phyloP scores from a whole-genome alignment of 768 basidiomycete genomes.

The Xanthoconium purpureum region DNA sequence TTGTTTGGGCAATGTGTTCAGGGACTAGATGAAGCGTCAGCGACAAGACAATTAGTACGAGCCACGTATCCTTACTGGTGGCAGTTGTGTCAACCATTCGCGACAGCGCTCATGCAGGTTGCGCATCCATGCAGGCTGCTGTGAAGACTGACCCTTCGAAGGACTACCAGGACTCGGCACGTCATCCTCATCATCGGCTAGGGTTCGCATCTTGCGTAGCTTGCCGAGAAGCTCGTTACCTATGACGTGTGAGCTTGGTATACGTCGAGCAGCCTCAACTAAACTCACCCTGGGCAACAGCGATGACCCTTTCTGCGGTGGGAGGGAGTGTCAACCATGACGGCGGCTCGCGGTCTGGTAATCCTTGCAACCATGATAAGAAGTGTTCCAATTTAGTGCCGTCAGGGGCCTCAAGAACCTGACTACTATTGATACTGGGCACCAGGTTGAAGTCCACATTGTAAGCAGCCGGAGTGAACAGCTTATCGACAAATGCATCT shows the following conservation, averaged over 20 bases:
- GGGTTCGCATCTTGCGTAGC: constrained; percentile 88
- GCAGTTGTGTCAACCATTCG: constrained; percentile 79
- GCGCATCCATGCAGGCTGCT: constrained; percentile 96
- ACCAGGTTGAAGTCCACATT: constrained; percentile 92
- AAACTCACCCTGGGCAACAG: constrained; percentile 76
- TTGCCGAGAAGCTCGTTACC: constrained; percentile 82
- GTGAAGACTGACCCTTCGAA: constrained; percentile 60
- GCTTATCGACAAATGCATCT: constrained; percentile 86
- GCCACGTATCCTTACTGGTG: constrained; percentile 50
- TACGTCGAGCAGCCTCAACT: background rate
- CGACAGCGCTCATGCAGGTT: constrained; percentile 74
- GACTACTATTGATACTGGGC: constrained; percentile 53
- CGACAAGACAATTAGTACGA: background rate
- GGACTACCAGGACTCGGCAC: constrained; percentile 48
- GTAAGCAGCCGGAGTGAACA: constrained; percentile 87
- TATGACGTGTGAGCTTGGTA: constrained; percentile 29
- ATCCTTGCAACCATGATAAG: constrained; percentile 79
- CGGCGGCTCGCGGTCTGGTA: constrained; percentile 93
- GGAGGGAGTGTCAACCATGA: constrained; percentile 93
- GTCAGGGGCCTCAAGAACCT: constrained; percentile 73
- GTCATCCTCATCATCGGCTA: constrained; percentile 83
- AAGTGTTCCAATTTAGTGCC: constrained; percentile 93
- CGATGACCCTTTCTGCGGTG: constrained; percentile 89
- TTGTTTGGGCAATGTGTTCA: constrained; percentile 63
- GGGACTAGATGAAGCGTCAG: constrained; percentile 42